phyloP scores from a whole-genome alignment of 495 filamentous ascomycete genomes.

The Monascus purpureus region DNA sequence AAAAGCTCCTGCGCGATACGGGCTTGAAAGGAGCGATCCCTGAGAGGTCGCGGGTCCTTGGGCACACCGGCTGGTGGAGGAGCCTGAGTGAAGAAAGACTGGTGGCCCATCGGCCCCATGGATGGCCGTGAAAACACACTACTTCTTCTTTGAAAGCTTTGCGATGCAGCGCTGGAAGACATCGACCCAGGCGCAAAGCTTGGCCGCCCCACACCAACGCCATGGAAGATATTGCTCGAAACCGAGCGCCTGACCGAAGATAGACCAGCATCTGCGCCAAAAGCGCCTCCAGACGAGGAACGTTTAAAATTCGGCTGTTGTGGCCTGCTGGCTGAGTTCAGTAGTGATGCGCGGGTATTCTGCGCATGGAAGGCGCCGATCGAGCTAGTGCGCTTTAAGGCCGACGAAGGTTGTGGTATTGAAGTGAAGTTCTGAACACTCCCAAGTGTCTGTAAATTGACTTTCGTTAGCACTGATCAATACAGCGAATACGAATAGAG shows the following conservation, averaged over 20 bases:
- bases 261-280: slow-evolving; percentile 58
- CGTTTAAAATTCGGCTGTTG: slow-evolving; percentile 76
- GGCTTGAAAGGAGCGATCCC: slow-evolving; percentile 62
- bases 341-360: slow-evolving; percentile 65
- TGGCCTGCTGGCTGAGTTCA: slow-evolving; percentile 77
- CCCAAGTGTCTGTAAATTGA: slow-evolving; percentile 51
- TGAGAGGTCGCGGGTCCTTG: slow-evolving; percentile 77
- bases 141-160: slow-evolving; percentile 54
- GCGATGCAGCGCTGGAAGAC: slow-evolving; percentile 29
- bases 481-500: too few relatives aligned
- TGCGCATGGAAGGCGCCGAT: slow-evolving; percentile 52
- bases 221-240: slow-evolving; percentile 53
- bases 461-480: slow-evolving; percentile 8
- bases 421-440: slow-evolving; percentile 61
- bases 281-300: slow-evolving; percentile 62
- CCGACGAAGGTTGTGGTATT: slow-evolving; percentile 87
- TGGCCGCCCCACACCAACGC: slow-evolving; percentile 43
- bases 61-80: slow-evolving; percentile 66
- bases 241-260: slow-evolving; percentile 80
- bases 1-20: slow-evolving; percentile 78
- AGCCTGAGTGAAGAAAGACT: slow-evolving; percentile 84
- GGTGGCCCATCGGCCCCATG: slow-evolving; percentile 49
- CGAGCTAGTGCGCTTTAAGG: slow-evolving; percentile 87
- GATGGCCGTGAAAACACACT: slow-evolving; percentile 69
- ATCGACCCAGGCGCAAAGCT: slow-evolving; percentile 55